Evolutionary conservation across 2,329 filamentous ascomycete species (phyloP).

Genomic region (Zasmidium citrigriseum): DNA sequence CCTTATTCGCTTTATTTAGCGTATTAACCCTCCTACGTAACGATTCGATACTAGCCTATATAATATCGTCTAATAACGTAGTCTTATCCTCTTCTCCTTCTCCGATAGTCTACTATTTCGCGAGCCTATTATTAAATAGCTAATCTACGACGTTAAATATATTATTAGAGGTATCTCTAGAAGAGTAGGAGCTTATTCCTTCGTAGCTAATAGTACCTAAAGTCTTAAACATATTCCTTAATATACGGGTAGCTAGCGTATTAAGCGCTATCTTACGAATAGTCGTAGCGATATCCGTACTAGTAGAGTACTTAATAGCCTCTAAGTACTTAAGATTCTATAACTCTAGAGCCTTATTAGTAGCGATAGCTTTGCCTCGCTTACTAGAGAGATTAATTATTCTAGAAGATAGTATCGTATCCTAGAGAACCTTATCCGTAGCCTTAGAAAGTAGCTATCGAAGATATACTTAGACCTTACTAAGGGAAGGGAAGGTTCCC

Average conservation of each 20-base stretch:
- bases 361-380: neutral
- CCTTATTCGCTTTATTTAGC: neutral
- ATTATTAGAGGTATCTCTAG: neutral
- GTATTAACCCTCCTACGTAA: neutral
- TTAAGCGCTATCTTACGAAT: neutral
- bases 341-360: neutral
- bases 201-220: neutral
- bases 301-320: neutral
- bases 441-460: constrained; percentile 37
- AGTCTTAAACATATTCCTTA: neutral
- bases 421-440: neutral
- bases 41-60: neutral
- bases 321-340: neutral
- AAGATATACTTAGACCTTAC: too few relatives aligned
- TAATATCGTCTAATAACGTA: neutral
- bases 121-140: neutral
- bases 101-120: neutral
- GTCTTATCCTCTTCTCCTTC: neutral
- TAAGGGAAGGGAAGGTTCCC: too few relatives aligned
- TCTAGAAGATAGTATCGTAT: neutral
- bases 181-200: neutral
- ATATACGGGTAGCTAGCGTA: neutral
- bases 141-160: neutral
- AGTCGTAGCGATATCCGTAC: neutral
- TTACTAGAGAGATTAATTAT: neutral